Conservation (phyloP, 805 yeast genomes). For the Diddensiella caesifluorescens region DNA sequence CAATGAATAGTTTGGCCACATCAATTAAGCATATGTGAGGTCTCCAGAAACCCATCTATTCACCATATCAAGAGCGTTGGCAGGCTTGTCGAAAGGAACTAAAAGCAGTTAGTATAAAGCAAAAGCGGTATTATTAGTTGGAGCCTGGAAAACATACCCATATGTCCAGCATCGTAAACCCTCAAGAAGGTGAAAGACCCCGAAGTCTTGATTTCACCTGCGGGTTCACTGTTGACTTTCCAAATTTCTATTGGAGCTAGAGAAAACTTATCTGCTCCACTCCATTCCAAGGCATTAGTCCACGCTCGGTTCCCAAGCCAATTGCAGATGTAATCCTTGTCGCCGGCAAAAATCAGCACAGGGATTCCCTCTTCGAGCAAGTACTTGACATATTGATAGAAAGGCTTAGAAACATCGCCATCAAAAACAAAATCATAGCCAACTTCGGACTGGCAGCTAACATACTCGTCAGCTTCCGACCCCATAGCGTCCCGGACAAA, state of each 20-base stretch:
- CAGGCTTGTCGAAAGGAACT: conserved; percentile 85
- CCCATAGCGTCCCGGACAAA: conserved; percentile 75
- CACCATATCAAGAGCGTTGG: conserved; percentile 67
- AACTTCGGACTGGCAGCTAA: conserved; percentile 72
- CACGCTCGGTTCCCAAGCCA: conserved; percentile 85
- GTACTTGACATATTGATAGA: conserved; percentile 61
- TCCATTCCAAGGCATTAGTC: conserved; percentile 63
- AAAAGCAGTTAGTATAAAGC: no score
- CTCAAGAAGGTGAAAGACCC: conserved; percentile 72
- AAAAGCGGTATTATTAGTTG: no score
- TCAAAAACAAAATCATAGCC: conserved; percentile 43
- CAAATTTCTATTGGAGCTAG: conserved; percentile 29
- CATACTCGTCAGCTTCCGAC: conserved; percentile 62
- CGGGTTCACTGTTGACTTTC: conserved; percentile 40
- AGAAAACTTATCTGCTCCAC: conserved; percentile 44
- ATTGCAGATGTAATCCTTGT: conserved; percentile 82
- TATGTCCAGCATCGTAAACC: conserved; percentile 83
- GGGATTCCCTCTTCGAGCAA: conserved; percentile 63
- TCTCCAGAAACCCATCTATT: conserved; percentile 67
- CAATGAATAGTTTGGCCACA: no score
- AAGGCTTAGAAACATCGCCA: conserved; percentile 85
- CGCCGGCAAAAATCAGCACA: conserved; percentile 79
- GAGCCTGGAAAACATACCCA: conserved; percentile 47
- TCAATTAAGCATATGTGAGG: conserved; percentile 2
- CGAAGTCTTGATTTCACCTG: conserved; percentile 58